Evolutionary conservation across 2,329 filamentous ascomycete genomes (phyloP).

Genomic region (Claviceps sp.): DNA sequence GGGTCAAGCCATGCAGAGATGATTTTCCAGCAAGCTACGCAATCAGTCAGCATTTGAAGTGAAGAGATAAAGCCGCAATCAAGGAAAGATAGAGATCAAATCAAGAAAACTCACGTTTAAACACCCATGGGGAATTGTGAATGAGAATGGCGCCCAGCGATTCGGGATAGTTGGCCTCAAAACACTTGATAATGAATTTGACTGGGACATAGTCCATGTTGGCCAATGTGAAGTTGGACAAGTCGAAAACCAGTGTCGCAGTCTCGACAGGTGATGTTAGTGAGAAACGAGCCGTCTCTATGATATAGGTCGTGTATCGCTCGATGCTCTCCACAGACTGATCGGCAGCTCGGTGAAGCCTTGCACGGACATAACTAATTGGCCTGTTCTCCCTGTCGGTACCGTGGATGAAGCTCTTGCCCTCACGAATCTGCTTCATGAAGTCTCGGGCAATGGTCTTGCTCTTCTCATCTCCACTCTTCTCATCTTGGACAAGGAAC

Average conservation of each 20-base stretch:
- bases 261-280: conserved; percentile 9
- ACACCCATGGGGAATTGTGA: conserved; percentile 64
- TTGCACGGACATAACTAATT: conserved; percentile 22
- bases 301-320: conserved; percentile 25
- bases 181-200: conserved; percentile 69
- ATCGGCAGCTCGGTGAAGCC: conserved; percentile 18
- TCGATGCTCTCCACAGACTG: conserved; percentile 23
- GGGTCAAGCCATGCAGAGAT: conserved; percentile 67
- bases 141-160: conserved; percentile 57
- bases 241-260: conserved; percentile 50
- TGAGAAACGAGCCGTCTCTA: conserved; percentile 18
- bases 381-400: conserved; percentile 21
- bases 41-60: background rate
- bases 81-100: background rate
- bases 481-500: conserved; percentile 15
- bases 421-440: conserved; percentile 22
- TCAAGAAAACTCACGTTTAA: conserved; percentile 25
- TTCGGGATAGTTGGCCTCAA: conserved; percentile 68
- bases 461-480: conserved; percentile 10
- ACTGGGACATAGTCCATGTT: conserved; percentile 70
- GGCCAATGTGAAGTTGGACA: conserved; percentile 54
- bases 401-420: conserved; percentile 26
- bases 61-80: background rate
- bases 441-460: conserved; percentile 12
- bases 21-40: conserved; percentile 37